Evolutionary conservation across 441 rosid genomes (phyloP).

Genomic region (Aleurites moluccanus): DNA sequence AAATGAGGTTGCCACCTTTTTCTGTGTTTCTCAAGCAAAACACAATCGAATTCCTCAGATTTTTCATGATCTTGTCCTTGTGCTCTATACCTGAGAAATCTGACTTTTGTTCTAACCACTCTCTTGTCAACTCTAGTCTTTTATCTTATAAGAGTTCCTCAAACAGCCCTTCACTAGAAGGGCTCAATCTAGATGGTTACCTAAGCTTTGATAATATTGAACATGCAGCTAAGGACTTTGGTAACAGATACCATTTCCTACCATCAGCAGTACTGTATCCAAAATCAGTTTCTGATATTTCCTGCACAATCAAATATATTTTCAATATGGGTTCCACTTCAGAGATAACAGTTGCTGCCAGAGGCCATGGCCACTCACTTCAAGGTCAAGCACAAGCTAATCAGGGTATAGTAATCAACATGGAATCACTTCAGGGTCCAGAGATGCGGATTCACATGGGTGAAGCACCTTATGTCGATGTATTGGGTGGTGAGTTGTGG

Average conservation of each 20-base stretch:
- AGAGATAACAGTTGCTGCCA: constrained; percentile 72
- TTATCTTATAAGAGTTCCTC: constrained; percentile 37
- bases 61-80: constrained; percentile 53
- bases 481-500: constrained; percentile 90
- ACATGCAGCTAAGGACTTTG: constrained; percentile 78
- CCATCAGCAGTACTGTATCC: constrained; percentile 77
- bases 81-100: constrained; percentile 52
- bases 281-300: constrained; percentile 74
- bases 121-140: constrained; percentile 30
- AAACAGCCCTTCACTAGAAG: constrained; percentile 33
- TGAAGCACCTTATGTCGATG: constrained; percentile 64
- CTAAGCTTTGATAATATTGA: constrained; percentile 51
- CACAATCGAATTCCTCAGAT: constrained; percentile 40
- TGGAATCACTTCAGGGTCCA: constrained; percentile 61
- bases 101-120: constrained; percentile 44
- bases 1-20: constrained; percentile 47
- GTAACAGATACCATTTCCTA: constrained; percentile 55
- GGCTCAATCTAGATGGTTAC: constrained; percentile 58
- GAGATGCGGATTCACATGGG: constrained; percentile 45
- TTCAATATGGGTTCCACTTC: constrained; percentile 56
- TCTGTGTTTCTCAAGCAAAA: constrained; percentile 43
- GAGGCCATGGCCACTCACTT: constrained; percentile 93
- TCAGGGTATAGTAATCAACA: constrained; percentile 74
- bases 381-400: constrained; percentile 85
- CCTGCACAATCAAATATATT: constrained; percentile 53